Evolutionary conservation across 345 rosid genomes (phyloP).

Genomic region (Pistacia atlantica): DNA sequence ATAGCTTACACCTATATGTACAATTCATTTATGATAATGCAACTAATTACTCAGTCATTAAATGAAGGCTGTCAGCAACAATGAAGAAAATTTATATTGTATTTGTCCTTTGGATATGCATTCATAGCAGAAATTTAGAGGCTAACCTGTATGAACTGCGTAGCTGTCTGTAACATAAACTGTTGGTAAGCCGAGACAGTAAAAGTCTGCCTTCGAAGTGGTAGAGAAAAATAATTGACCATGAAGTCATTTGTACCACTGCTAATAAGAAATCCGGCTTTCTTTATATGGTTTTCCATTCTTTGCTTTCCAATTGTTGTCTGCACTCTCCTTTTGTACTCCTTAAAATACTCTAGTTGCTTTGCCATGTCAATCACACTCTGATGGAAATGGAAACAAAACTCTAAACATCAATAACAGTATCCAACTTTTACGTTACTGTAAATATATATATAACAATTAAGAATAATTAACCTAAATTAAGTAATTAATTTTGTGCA

Average conservation of each 20-base stretch:
- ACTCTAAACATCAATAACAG: not conserved
- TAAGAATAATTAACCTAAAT: no score
- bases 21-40: not conserved
- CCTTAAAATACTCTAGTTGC: slow-evolving; percentile 57
- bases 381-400: slow-evolving; percentile 29
- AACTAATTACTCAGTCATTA: not conserved
- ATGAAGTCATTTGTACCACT: slow-evolving; percentile 68
- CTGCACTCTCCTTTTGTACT: slow-evolving; percentile 48
- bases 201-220: slow-evolving; percentile 53
- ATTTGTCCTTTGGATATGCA: no score
- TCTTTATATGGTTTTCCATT: slow-evolving; percentile 35
- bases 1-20: not conserved
- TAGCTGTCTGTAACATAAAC: slow-evolving; percentile 48
- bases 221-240: slow-evolving; percentile 55
- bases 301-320: slow-evolving; percentile 40
- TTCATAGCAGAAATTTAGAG: not conserved
- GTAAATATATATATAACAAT: no score
- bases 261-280: slow-evolving; percentile 40
- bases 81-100: not conserved
- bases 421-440: not conserved
- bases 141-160: slow-evolving; percentile 54
- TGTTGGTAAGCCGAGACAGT: slow-evolving; percentile 53
- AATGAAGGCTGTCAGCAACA: not conserved
- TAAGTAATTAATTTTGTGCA: no score
- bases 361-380: slow-evolving; percentile 38